phyloP scores from a whole-genome alignment of 1,284 basidiomycete species.

The Hypsizygus ulmarius region DNA sequence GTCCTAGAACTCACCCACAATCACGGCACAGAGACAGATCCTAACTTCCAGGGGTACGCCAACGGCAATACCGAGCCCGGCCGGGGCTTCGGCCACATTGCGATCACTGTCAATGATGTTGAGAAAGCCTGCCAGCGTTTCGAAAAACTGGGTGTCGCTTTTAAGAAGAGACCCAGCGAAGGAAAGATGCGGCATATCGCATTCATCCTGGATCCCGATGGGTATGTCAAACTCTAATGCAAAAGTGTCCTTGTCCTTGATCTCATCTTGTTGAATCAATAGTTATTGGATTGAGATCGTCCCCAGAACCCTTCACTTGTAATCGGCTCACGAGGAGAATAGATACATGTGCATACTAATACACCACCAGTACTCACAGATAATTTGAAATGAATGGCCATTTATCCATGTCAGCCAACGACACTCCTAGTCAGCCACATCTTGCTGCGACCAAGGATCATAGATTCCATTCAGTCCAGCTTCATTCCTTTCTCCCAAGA shows the following conservation, averaged over 20 bases:
- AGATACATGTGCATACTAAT: no score
- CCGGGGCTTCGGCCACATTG: conserved; percentile 82
- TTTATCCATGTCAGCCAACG: no score
- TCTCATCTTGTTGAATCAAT: background rate
- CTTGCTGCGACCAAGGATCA: no score
- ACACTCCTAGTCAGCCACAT: no score
- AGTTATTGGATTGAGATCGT: conserved; percentile 31
- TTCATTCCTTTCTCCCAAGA: conserved; percentile 2
- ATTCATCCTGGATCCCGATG: conserved; percentile 88
- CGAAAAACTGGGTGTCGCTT: conserved; percentile 77
- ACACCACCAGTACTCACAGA: no score
- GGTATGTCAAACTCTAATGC: conserved; percentile 41
- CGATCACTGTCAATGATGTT: conserved; percentile 82
- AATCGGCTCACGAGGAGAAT: background rate
- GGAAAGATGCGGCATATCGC: conserved; percentile 87
- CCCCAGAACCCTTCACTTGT: conserved; percentile 18
- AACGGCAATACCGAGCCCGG: conserved; percentile 85
- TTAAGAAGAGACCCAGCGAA: conserved; percentile 87
- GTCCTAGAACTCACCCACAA: conserved; percentile 89
- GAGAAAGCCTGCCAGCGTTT: conserved; percentile 84
- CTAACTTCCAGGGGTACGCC: conserved; percentile 76
- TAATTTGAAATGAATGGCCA: no score
- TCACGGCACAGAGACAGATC: conserved; percentile 83
- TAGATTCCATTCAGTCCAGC: background rate
- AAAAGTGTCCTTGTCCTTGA: no score